These are phyloP conservation scores for Tetracladium marchalianum DNA, from an alignment of 495 filamentous ascomycete species.

Conservation along the genomic window DNA sequence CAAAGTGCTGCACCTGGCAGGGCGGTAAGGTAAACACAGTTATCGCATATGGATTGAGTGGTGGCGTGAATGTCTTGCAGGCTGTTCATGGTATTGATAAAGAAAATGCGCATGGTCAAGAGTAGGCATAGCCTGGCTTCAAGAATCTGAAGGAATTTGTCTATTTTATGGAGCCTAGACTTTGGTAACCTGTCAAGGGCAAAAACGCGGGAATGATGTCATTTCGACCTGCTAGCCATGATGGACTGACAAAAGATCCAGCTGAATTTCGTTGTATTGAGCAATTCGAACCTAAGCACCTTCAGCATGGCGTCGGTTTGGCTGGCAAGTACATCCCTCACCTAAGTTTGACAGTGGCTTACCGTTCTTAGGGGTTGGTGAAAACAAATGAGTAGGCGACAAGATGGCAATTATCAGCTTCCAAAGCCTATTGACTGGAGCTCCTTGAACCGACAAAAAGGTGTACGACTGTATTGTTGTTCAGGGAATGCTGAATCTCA, in stretches of 20 bases:
- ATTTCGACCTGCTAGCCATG: neutral
- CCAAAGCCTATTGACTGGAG: neutral
- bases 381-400: neutral
- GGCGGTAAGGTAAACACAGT: neutral
- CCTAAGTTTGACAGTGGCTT: no score
- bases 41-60: neutral
- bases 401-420: constrained; percentile 2
- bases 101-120: neutral
- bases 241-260: constrained; percentile 1
- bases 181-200: neutral
- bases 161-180: neutral
- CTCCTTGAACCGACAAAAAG: no score
- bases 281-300: neutral
- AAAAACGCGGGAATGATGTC: neutral
- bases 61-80: neutral
- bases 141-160: constrained; percentile 1
- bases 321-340: no score
- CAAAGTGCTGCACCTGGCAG: neutral
- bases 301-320: neutral
- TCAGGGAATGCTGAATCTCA: no score
- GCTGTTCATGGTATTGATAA: constrained; percentile 3
- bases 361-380: neutral
- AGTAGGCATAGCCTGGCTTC: neutral
- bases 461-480: no score
- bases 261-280: neutral